Evolutionary conservation across 225 moss, liverwort and hornwort genomes (phyloP).

Genomic region (Bryoerythrophyllum caledonicum): DNA sequence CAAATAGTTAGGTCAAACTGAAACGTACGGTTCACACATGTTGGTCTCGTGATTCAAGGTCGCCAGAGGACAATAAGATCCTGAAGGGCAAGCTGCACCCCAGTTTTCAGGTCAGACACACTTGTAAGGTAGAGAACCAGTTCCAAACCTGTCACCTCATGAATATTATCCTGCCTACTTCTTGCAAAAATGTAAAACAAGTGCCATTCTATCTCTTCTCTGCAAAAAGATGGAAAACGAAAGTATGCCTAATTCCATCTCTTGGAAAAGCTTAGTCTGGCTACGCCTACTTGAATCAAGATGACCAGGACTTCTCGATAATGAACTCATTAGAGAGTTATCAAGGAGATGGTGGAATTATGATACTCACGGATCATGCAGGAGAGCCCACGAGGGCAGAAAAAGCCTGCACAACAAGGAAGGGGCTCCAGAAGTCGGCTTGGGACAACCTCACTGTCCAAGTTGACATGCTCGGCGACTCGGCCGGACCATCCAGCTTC

Average conservation of each 20-base stretch:
- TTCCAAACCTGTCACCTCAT: too few relatives aligned
- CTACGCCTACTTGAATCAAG: background rate
- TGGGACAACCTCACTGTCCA: slow-evolving; percentile 43
- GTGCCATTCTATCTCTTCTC: too few relatives aligned
- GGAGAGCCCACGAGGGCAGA: slow-evolving; percentile 90
- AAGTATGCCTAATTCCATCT: too few relatives aligned
- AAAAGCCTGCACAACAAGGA: slow-evolving; percentile 84
- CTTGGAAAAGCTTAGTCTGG: too few relatives aligned
- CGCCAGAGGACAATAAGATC: slow-evolving; percentile 76
- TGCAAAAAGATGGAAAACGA: too few relatives aligned
- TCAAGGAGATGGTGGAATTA: background rate
- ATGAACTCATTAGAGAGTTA: background rate
- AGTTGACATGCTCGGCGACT: slow-evolving; percentile 29
- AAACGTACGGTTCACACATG: slow-evolving; percentile 78
- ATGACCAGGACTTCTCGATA: background rate
- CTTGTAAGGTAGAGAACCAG: too few relatives aligned
- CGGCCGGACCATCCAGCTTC: slow-evolving; percentile 62
- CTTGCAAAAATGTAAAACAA: too few relatives aligned
- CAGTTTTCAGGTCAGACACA: slow-evolving; percentile 16
- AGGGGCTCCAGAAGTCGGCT: slow-evolving; percentile 44
- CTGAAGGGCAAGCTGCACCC: slow-evolving; percentile 83
- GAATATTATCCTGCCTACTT: too few relatives aligned
- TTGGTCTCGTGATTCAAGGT: slow-evolving; percentile 39
- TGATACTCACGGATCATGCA: slow-evolving; percentile 91
- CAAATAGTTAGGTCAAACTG: background rate